These are phyloP conservation scores for Triadica sebifera DNA, from an alignment of 345 rosid genomes.

Conservation along the genomic window DNA sequence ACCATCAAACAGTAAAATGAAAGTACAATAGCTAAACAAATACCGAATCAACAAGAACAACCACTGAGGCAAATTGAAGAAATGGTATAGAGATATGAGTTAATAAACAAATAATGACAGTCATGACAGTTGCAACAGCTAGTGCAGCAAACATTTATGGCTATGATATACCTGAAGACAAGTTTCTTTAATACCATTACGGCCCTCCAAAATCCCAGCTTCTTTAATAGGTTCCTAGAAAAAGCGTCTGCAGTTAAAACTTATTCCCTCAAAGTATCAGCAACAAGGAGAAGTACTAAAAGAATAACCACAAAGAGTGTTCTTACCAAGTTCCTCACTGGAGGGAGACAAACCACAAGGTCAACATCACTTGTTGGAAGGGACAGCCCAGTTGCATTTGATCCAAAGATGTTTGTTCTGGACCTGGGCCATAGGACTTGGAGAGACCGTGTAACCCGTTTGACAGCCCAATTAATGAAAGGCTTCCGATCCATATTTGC, in stretches of 20 bases:
- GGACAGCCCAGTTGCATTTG: constrained; percentile 91
- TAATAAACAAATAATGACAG: constrained; percentile 1
- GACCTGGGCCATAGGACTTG: constrained; percentile 99
- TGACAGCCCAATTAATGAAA: constrained; percentile 89
- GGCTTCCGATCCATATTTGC: constrained; percentile 82
- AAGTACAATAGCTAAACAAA: background rate
- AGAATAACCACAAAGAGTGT: constrained; percentile 10
- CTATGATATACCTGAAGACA: constrained; percentile 78
- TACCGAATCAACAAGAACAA: background rate
- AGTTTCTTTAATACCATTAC: constrained; percentile 98
- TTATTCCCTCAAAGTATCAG: constrained; percentile 23
- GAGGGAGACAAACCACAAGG: constrained; percentile 97
- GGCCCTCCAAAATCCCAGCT: constrained; percentile 99
- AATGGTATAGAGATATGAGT: background rate
- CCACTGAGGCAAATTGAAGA: background rate
- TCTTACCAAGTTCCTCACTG: constrained; percentile 93
- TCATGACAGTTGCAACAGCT: constrained; percentile 12
- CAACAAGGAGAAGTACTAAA: constrained; percentile 12
- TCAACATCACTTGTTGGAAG: constrained; percentile 98
- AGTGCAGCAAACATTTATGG: constrained; percentile 1
- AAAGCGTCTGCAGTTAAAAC: constrained; percentile 27
- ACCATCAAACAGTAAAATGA: background rate
- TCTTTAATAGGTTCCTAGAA: constrained; percentile 95
- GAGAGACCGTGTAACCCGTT: constrained; percentile 90
- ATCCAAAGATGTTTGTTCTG: constrained; percentile 86